Base-by-base conservation (phyloP, 2,329 filamentous ascomycete genomes). In the Xylaria arbuscula region DNA sequence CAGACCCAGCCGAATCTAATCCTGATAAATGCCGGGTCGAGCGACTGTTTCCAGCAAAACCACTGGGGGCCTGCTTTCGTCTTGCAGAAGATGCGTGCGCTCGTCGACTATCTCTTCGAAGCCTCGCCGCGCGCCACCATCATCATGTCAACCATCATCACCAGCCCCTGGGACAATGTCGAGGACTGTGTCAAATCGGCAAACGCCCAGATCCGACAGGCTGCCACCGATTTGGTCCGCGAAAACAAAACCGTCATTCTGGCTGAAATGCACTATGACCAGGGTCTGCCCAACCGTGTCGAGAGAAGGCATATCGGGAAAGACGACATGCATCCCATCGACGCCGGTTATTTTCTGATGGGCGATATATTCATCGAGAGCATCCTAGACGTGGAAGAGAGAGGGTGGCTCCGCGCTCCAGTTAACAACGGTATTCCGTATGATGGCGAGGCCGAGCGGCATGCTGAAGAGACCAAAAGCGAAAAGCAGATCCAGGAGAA, bases 131-230 rank as follows among this genome's bases (percentile, higher is more conserved):
- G 72, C 38, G 62, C 73, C 8, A 75, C 75, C 2, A 69, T 76
- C 15, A 73, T 77, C 64, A 72, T 77, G 73, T 76, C 75, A 9
- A 77, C 76, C 9, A 72, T 77, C 45, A 75, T 76, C 56, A 74
- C 70, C n/a, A 74, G 72, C 24, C 73, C 75, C 10, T 74, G 72
- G 70, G 73, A 73, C 8, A 71, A 71, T 17, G 73, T 72, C 24
- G 76, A 77, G 40, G 68, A 62, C 9, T 76, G 75, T 54, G 75
- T 77, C 60, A 73, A 63, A 58, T 74, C 73, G 45, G 67, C 72
- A 19, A 77, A 77, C 28, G 75, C 76, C 22, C 76, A 77, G 70
- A 76, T 76, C 54, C 73, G 76, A 8, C 75, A 77, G 61, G 75
- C 75, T 10, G 73, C 72, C 6, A 63, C 55, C 19, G 74, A 75